Evolutionary conservation across 352 stramenopile species (phyloP).

Genomic region (Peronospora destructor): DNA sequence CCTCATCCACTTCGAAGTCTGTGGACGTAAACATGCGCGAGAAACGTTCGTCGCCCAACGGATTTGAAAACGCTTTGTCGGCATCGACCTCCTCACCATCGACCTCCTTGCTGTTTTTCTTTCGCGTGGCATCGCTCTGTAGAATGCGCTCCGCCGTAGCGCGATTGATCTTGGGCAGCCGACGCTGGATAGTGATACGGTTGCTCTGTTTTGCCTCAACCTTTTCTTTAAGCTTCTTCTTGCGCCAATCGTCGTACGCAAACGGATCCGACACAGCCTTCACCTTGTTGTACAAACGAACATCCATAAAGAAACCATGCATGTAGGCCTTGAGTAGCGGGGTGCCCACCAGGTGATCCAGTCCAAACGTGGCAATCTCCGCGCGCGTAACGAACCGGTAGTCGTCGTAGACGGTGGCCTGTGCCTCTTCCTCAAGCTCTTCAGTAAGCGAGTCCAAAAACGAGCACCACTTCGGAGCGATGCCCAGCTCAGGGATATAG

Average conservation of each 20-base stretch:
- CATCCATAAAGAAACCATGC: slow-evolving; percentile 99
- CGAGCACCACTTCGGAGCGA: slow-evolving; percentile 97
- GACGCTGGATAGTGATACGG: slow-evolving; percentile 85
- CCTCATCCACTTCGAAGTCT: slow-evolving; percentile 97
- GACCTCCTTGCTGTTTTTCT: slow-evolving; percentile 37
- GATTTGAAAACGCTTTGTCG: slow-evolving; percentile 51
- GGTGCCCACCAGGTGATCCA: slow-evolving; percentile 96
- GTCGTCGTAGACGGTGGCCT: slow-evolving; percentile 95
- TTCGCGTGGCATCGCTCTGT: slow-evolving; percentile 63
- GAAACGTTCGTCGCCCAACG: slow-evolving; percentile 95
- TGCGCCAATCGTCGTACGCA: slow-evolving; percentile 96
- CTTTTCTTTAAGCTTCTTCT: slow-evolving; percentile 94
- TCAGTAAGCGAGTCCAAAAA: slow-evolving; percentile 99
- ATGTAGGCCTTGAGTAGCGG: slow-evolving; percentile 97
- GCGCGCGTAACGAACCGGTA: slow-evolving; percentile 98
- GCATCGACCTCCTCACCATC: slow-evolving; percentile 20
- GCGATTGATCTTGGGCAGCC: slow-evolving; percentile 88
- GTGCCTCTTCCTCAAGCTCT: slow-evolving; percentile 95
- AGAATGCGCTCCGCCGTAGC: slow-evolving; percentile 83
- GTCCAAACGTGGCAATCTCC: slow-evolving; percentile 93
- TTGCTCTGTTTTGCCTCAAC: slow-evolving; percentile 84
- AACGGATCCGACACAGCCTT: slow-evolving; percentile 95
- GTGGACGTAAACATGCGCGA: slow-evolving; percentile 94
- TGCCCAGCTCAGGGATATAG: slow-evolving; percentile 96
- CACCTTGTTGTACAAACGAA: slow-evolving; percentile 94